phyloP scores from a whole-genome alignment of 2,329 filamentous ascomycete genomes.

The Emericellopsis cladophorae region DNA sequence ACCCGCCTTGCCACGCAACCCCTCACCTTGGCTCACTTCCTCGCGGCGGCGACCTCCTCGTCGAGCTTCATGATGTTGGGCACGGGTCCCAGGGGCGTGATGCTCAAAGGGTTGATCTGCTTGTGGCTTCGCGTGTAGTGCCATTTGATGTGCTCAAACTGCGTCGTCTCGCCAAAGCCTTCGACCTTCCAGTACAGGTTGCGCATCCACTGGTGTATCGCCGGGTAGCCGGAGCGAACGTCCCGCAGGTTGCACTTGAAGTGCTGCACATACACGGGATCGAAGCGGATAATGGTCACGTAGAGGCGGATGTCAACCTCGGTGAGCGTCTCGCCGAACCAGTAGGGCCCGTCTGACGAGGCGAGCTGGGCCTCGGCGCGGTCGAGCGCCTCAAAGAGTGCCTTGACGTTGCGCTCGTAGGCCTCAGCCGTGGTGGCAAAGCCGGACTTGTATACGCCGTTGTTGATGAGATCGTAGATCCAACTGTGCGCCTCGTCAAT shows the following conservation, averaged over 20 bases:
- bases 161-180: slow-evolving; percentile 71
- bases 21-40: slow-evolving; percentile 1
- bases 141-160: slow-evolving; percentile 92
- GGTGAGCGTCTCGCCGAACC: slow-evolving; percentile 63
- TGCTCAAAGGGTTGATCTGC: slow-evolving; percentile 55
- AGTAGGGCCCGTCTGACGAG: slow-evolving; percentile 45
- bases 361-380: slow-evolving; percentile 59
- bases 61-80: slow-evolving; percentile 69
- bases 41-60: slow-evolving; percentile 59
- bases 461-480: slow-evolving; percentile 66
- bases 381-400: slow-evolving; percentile 68
- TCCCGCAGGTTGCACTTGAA: slow-evolving; percentile 82
- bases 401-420: slow-evolving; percentile 60
- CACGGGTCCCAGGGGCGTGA: slow-evolving; percentile 75
- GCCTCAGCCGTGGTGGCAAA: slow-evolving; percentile 77
- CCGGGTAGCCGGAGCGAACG: slow-evolving; percentile 73
- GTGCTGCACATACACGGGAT: slow-evolving; percentile 74
- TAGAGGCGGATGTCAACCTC: slow-evolving; percentile 72
- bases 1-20: not conserved
- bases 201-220: slow-evolving; percentile 69
- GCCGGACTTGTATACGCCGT: slow-evolving; percentile 63
- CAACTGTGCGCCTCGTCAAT: slow-evolving; percentile 73
- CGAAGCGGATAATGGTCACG: slow-evolving; percentile 62
- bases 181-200: slow-evolving; percentile 68
- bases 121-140: slow-evolving; percentile 50